These are phyloP conservation scores for Viridothelium virens DNA, from an alignment of 495 filamentous ascomycete genomes.

Conservation along the genomic window DNA sequence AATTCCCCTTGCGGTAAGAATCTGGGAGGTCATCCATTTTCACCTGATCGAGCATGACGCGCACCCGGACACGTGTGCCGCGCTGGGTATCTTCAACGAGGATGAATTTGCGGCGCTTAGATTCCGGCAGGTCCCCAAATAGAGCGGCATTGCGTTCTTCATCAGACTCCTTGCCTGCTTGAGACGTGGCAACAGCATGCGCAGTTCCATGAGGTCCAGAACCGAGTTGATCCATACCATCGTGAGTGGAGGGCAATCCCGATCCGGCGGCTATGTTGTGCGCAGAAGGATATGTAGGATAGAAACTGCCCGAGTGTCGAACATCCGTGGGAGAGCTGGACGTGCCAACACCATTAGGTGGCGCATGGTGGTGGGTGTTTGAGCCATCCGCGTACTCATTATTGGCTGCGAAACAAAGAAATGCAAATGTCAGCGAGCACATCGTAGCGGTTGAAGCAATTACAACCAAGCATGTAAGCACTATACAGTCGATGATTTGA, in stretches of 20 bases:
- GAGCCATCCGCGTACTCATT: constrained; percentile 49
- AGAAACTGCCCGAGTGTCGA: constrained; percentile 73
- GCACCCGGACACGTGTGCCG: constrained; percentile 69
- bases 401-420: constrained; percentile 42
- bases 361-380: constrained; percentile 56
- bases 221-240: constrained; percentile 50
- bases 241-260: constrained; percentile 62
- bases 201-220: constrained; percentile 37
- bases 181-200: constrained; percentile 34
- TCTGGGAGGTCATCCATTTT: constrained; percentile 92
- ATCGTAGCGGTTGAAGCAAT: constrained; percentile 27
- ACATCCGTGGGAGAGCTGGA: constrained; percentile 44
- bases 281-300: constrained; percentile 52
- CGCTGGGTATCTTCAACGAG: constrained; percentile 82
- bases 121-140: constrained; percentile 77
- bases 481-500: constrained; percentile 1
- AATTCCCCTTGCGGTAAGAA: constrained; percentile 78
- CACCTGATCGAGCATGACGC: constrained; percentile 78
- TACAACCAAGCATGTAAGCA: background rate
- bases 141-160: constrained; percentile 51
- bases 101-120: constrained; percentile 91
- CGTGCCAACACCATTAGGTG: constrained; percentile 30
- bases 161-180: constrained; percentile 35
- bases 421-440: constrained; percentile 37
- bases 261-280: constrained; percentile 49